Evolutionary conservation across 306 rosid genomes (phyloP), one percentile per base, ranked within the genome.

Genomic region (Quercus dentata): DNA sequence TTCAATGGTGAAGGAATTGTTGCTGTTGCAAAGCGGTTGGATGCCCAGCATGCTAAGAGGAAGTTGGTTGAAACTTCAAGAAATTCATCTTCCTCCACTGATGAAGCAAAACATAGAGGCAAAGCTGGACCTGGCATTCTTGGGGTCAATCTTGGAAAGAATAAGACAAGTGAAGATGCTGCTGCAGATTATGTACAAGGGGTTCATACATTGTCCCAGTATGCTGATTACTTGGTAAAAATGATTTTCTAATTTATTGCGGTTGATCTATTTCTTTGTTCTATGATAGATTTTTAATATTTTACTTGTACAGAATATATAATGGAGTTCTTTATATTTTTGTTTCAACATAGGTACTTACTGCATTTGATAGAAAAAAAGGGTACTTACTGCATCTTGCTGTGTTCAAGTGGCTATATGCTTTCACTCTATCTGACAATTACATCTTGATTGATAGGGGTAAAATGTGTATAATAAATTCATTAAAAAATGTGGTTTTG

Each of bases 121-220:
- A 94, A 94, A 85, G 97, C 99, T 78, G 99, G 99, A 46, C 99
- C 99, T 72, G 99, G 99, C 52, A 91, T 94, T 81, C 93, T 94
- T 80, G 99, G 99, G 17, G 99, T 94, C 79, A 94, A 94, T 91
- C 94, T 94, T 74, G 99, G 99, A 78, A 94, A 94, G 85, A 94
- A 94, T 84, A 94, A 94, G 81, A 91, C 91, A 59, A 94, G 97
- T 82, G 99, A 94, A 90, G 99, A 94, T 88, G 97, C 99, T 86
- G 88, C 92, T 19, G 87, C 91, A 55, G 99, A 94, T 80, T 94
- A 94, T 86, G 97, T 92, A 81, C 99, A 92, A 85, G 97, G 99
- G 77, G 94, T 94, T 73, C 99, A 94, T 85, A 92, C 99, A 57
- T 89, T 94, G 82, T 94, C 99, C 78, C 99, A 94, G 79, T 95